Percentiles rank a stretch among this genome's conserved stretches.
Evolutionary conservation across 768 basidiomycete species (phyloP).

Genomic region (Leccinum obscurum): DNA sequence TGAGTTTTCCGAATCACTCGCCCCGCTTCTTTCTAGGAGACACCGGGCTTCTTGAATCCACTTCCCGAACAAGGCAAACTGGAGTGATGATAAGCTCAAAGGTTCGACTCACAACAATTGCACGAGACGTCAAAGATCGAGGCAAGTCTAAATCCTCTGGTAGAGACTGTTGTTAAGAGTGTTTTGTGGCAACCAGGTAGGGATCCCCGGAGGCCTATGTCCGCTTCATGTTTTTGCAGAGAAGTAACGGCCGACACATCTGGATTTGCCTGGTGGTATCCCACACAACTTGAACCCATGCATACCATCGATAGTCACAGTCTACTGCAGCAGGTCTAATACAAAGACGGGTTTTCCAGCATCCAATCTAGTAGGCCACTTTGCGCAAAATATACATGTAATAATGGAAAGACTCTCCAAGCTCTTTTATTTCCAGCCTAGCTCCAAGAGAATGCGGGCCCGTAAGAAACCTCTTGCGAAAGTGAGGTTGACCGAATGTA

Average conservation of each 20-base stretch:
- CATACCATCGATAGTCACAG: neutral
- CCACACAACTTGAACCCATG: neutral
- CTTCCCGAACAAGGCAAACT: neutral
- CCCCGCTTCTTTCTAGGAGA: neutral
- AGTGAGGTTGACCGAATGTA: slow-evolving; percentile 90
- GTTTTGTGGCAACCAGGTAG: slow-evolving; percentile 19
- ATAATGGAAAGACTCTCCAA: slow-evolving; percentile 85
- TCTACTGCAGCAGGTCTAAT: neutral
- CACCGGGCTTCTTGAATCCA: neutral
- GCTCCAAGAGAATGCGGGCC: slow-evolving; percentile 46
- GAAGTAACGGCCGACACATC: slow-evolving; percentile 17
- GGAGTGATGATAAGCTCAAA: neutral
- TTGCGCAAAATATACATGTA: slow-evolving; percentile 70
- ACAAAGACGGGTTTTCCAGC: neutral
- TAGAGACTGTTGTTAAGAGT: slow-evolving; percentile 22
- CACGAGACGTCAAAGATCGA: slow-evolving; percentile 25
- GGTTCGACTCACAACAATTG: neutral
- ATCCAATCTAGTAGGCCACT: slow-evolving; percentile 14
- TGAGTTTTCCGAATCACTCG: neutral
- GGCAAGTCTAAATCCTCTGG: slow-evolving; percentile 20
- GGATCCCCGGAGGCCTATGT: neutral
- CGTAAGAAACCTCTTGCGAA: slow-evolving; percentile 68
- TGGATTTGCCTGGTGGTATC: slow-evolving; percentile 1
- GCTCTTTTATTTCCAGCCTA: slow-evolving; percentile 60
- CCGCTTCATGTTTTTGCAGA: slow-evolving; percentile 16